Conservation (phyloP, 306 rosid genomes). For the Cyamopsis tetragonoloba region DNA sequence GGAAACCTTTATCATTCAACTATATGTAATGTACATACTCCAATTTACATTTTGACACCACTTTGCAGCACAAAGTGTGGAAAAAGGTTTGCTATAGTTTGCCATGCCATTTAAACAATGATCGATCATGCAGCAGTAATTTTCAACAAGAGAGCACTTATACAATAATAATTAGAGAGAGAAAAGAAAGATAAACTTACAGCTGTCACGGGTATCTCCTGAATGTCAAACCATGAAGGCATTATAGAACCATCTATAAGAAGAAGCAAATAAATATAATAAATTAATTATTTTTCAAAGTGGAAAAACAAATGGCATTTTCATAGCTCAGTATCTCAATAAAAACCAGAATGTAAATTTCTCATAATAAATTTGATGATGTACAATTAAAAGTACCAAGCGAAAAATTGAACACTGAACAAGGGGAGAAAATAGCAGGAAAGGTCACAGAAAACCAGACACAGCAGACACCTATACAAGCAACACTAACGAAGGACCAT, state of each 20-base stretch:
- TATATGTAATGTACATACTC: background rate
- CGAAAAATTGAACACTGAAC: background rate
- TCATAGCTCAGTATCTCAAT: background rate
- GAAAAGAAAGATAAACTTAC: slow-evolving; percentile 42
- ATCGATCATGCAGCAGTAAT: background rate
- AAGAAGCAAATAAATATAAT: slow-evolving; percentile 20
- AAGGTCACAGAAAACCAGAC: background rate
- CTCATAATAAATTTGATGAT: background rate
- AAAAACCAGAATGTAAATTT: background rate
- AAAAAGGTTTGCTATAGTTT: background rate
- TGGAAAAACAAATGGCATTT: background rate
- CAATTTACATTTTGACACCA: background rate
- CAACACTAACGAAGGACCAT: background rate
- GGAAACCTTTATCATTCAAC: background rate
- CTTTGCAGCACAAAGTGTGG: background rate
- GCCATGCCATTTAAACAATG: background rate
- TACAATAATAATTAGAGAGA: background rate
- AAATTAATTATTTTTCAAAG: slow-evolving; percentile 10
- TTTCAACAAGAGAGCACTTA: background rate
- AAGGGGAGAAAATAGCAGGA: background rate
- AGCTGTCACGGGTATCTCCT: slow-evolving; percentile 71
- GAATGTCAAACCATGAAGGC: slow-evolving; percentile 95
- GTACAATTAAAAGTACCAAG: background rate
- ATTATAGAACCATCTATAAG: slow-evolving; percentile 63
- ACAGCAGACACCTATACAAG: background rate